Evolutionary conservation across 2,329 filamentous ascomycete species (phyloP).

Genomic region (Aspergillus aculeatus): DNA sequence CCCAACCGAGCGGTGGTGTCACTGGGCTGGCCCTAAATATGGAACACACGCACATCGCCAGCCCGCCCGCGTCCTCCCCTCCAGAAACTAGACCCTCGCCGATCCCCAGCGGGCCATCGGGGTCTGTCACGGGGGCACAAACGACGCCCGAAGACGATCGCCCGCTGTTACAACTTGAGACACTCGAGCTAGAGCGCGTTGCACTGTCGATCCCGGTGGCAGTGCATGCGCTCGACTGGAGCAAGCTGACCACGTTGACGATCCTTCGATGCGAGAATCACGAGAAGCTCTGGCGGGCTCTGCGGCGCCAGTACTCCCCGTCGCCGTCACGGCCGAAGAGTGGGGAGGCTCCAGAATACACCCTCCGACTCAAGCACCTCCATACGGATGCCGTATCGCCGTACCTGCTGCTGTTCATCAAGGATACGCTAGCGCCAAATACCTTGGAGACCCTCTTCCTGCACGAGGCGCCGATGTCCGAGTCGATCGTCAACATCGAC

Average conservation of each 20-base stretch:
- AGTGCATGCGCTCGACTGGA: slow-evolving; percentile 72
- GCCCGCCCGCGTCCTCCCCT: neutral
- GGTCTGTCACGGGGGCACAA: neutral
- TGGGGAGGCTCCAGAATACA: slow-evolving; percentile 48
- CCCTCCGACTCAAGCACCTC: slow-evolving; percentile 68
- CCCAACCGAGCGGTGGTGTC: neutral
- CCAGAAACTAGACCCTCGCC: neutral
- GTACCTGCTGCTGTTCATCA: slow-evolving; percentile 70
- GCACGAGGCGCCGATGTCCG: slow-evolving; percentile 61
- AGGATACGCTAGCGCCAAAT: slow-evolving; percentile 74
- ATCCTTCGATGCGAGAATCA: slow-evolving; percentile 71
- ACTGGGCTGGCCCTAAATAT: neutral
- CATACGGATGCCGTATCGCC: slow-evolving; percentile 72
- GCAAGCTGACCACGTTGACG: slow-evolving; percentile 67
- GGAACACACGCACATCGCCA: neutral
- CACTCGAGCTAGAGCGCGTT: slow-evolving; percentile 72
- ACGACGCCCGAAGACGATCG: slow-evolving; percentile 23
- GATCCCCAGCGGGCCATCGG: neutral
- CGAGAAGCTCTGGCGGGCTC: slow-evolving; percentile 71
- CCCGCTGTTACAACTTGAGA: slow-evolving; percentile 62
- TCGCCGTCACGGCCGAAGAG: slow-evolving; percentile 13
- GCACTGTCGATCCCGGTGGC: slow-evolving; percentile 71
- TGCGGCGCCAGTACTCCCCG: slow-evolving; percentile 63
- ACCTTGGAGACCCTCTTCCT: slow-evolving; percentile 76
- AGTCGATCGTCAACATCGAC: slow-evolving; percentile 64